Evolutionary conservation across 163 green algal genomes (phyloP).

Genomic region (Prototheca wickerhamii): DNA sequence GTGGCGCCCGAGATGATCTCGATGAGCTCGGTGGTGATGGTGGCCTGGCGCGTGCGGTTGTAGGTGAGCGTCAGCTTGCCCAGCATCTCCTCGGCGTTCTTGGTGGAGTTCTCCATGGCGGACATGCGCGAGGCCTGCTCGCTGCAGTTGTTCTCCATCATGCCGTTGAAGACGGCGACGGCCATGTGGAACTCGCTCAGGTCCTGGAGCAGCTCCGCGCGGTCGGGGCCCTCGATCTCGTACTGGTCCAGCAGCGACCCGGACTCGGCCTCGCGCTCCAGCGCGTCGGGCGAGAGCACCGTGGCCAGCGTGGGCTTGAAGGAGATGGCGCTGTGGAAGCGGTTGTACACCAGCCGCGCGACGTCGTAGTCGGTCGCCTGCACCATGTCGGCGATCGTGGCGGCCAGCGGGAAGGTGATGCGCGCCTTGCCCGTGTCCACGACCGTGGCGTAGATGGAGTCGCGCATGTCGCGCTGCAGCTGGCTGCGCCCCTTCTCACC

Average conservation of each 20-base stretch:
- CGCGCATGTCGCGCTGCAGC: slow-evolving; percentile 56
- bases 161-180: slow-evolving; percentile 83
- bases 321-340: slow-evolving; percentile 82
- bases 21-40: slow-evolving; percentile 98
- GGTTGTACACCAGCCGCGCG: slow-evolving; percentile 85
- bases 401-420: slow-evolving; percentile 75
- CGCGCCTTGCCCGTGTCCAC: slow-evolving; percentile 71
- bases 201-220: slow-evolving; percentile 81
- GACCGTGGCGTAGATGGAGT: slow-evolving; percentile 48
- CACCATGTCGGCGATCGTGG: slow-evolving; percentile 67
- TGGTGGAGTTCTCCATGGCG: slow-evolving; percentile 97
- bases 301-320: slow-evolving; percentile 95
- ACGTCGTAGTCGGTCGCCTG: slow-evolving; percentile 78
- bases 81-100: slow-evolving; percentile 95
- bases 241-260: slow-evolving; percentile 84
- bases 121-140: slow-evolving; percentile 94
- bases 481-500: slow-evolving; percentile 89
- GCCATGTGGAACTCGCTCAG: slow-evolving; percentile 95
- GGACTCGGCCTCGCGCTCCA: slow-evolving; percentile 65
- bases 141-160: slow-evolving; percentile 93
- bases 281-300: slow-evolving; percentile 68
- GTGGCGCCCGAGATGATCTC: slow-evolving; percentile 88
- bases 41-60: slow-evolving; percentile 78
- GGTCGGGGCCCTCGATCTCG: slow-evolving; percentile 87
- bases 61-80: slow-evolving; percentile 91